Evolutionary conservation across 2,329 filamentous ascomycete species (phyloP), one percentile per base, ranked within the genome.

Genomic region (Pseudocercospora ulei): DNA sequence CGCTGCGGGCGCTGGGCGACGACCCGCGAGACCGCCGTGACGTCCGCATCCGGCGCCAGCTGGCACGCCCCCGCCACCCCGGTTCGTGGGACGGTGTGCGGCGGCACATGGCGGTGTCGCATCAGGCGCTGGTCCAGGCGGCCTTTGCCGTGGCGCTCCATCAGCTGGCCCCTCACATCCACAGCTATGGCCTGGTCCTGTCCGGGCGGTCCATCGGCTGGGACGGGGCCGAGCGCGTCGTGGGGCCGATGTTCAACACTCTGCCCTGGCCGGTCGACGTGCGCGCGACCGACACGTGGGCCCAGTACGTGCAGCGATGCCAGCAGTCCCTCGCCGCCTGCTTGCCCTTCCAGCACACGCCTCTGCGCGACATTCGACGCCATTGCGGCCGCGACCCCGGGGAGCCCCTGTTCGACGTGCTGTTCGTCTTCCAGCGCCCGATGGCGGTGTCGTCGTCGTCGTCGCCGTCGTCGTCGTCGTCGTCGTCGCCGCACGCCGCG

Each of bases 241-340:
- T 90, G 26, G 88, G 87, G 0, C 87, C 88, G 0, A 64, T 95
- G 12, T 93, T 95, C 69, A 95, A 95, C 56, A 94, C 86, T 0
- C 65, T 95, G 1, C 85, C 87, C 0, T 85, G 81, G 56, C 69
- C 73, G 38, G 61, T 76, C 20, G 55, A 63, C 4, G 48, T 71
- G 8, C 44, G 61, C 4, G 47, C 58, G 0, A 54, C 60, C 0
- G 64, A 70, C 3, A 75, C 68, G 0, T 85, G 80, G 75, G 56
- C 62, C 1, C 67, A 72, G 0, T 59, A 85, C 1, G 65, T 85
- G 13, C 66, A 63, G 9, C 63, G 66, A 35, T 83, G 81, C 44
- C 84, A 94, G 51, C 62, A 74, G 0, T 85, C 80, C 56, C 84
- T 83, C 55, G 71, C 76, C 1, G 65, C 71, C 0, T 70, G 74